Base-by-base conservation (phyloP, 2,329 filamentous ascomycete species). In the Xylaria sp. region DNA sequence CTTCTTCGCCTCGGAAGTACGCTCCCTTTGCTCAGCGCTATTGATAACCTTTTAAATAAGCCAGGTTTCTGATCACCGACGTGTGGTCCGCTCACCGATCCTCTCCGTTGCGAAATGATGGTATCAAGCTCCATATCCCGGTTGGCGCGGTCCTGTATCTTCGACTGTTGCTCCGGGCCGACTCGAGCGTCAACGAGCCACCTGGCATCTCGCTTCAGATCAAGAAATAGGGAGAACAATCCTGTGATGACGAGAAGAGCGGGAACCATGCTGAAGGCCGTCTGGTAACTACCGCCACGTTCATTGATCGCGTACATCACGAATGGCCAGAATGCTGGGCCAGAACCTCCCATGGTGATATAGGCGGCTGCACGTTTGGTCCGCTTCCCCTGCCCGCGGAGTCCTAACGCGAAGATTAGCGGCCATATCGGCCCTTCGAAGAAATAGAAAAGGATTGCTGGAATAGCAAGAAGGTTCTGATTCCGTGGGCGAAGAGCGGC, bases 401-500 rank as follows among this genome's bases (percentile, higher is more conserved):
- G 86, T 2, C 88, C 89, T 11, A 94, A 80, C 2, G 89, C 86
- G 62, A 92, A 91, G 55, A 94, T 86, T 1, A 92, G 85, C 0
- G 92, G 91, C 78, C 90, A 96, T 63, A 91, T 84, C 47, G 91
- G 90, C 0, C 87, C 89, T 70, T 93, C 90, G 66, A 90, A 91
- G 71, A 95, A 91, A 61, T 91, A 87, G 59, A 89, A 88, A 22
- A 92, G 64, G 38, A 87, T 77, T 2, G 89, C 74, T 60, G 90
- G 86, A n/a, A 84, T 76, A 20, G 77, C 73, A 20, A 85, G 69
- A 0, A 81, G 60, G 58, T 84, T 78, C 0, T 79, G 73, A 52
- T 82, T 74, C 1, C 60, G 49, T 2, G 74, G 74, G 2, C 69
- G 70, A 8, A 85, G 57, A 1, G 78, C 71, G 26, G 81, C 76